Evolutionary conservation across 2,329 filamentous ascomycete genomes (phyloP).

Genomic region (Exserohilum rostratum): DNA sequence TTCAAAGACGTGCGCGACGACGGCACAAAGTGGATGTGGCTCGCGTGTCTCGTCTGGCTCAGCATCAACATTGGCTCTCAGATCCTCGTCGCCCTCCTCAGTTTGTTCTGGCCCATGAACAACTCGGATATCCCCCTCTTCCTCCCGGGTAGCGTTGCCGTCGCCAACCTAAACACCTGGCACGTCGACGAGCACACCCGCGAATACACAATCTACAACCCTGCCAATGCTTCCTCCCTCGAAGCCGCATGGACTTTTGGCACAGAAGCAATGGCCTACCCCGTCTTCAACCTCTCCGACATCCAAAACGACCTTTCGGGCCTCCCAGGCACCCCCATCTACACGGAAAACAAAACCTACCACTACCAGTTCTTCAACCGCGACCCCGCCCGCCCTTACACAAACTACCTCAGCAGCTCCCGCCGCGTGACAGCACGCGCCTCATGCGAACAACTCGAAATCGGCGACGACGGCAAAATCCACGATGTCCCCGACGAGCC

Average conservation of each 20-base stretch:
- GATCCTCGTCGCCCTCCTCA: conserved; percentile 41
- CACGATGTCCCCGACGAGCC: background rate
- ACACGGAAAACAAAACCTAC: conserved; percentile 27
- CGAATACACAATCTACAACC: background rate
- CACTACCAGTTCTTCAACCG: conserved; percentile 44
- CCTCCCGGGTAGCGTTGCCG: conserved; percentile 32
- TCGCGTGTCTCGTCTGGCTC: conserved; percentile 42
- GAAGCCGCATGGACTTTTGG: conserved; percentile 42
- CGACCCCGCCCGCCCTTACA: conserved; percentile 36
- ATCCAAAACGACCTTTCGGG: conserved; percentile 26
- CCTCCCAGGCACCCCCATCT: conserved; percentile 34
- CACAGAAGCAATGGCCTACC: conserved; percentile 36
- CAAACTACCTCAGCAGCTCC: conserved; percentile 34
- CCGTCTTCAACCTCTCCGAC: conserved; percentile 18
- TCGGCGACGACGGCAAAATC: conserved; percentile 9
- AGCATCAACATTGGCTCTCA: conserved; percentile 43
- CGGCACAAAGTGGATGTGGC: conserved; percentile 41
- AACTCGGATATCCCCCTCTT: conserved; percentile 36
- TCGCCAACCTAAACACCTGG: conserved; percentile 38
- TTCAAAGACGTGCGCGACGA: conserved; percentile 41
- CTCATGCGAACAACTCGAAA: conserved; percentile 29
- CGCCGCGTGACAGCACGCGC: conserved; percentile 30
- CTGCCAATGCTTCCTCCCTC: conserved; percentile 18
- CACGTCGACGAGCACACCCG: conserved; percentile 7
- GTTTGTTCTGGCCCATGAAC: conserved; percentile 45